A percentile compares a stretch with the other conserved stretches of the same genome.
These are phyloP conservation scores for Globisporangium paroecandrum DNA, from an alignment of 352 stramenopile species.

Conservation along the genomic window DNA sequence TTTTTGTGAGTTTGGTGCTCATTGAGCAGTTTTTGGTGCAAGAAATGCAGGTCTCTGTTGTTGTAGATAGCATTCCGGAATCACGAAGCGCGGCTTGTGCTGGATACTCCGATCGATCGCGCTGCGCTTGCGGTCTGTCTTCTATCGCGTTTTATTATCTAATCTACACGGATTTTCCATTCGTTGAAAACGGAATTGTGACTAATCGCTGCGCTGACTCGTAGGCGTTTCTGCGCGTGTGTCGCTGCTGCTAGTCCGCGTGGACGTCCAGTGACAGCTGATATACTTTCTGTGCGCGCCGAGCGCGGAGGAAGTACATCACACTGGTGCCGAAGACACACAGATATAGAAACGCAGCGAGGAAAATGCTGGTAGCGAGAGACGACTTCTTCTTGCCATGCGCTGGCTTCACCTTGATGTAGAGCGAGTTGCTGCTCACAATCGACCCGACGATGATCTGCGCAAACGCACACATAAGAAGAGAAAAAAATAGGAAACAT, in stretches of 20 bases:
- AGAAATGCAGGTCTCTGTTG: constrained; percentile 8
- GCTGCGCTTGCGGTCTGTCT: constrained; percentile 7
- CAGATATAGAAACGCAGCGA: constrained; percentile 81
- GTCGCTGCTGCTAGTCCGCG: constrained; percentile 45
- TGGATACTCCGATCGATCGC: constrained; percentile 3
- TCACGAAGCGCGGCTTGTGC: not conserved
- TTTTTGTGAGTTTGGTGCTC: constrained; percentile 11
- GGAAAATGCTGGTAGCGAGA: constrained; percentile 82
- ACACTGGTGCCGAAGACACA: constrained; percentile 83
- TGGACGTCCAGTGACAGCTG: constrained; percentile 86
- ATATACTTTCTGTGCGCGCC: constrained; percentile 83
- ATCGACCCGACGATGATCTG: constrained; percentile 84
- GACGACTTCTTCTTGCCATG: constrained; percentile 82
- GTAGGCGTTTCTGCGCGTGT: constrained; percentile 8
- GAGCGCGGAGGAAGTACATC: constrained; percentile 80
- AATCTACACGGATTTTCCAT: constrained; percentile 43
- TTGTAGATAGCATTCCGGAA: constrained; percentile 6
- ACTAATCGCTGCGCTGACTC: constrained; percentile 7
- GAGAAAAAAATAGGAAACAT: not conserved
- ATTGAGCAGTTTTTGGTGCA: constrained; percentile 7
- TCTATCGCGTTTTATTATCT: constrained; percentile 27
- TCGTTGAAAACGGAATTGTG: not conserved
- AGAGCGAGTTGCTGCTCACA: constrained; percentile 84
- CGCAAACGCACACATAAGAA: not conserved
- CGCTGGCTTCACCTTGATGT: constrained; percentile 78